These are phyloP conservation scores for Ceratocystiopsis brevicomis DNA, from an alignment of 2,329 filamentous ascomycete genomes.

Conservation along the genomic window DNA sequence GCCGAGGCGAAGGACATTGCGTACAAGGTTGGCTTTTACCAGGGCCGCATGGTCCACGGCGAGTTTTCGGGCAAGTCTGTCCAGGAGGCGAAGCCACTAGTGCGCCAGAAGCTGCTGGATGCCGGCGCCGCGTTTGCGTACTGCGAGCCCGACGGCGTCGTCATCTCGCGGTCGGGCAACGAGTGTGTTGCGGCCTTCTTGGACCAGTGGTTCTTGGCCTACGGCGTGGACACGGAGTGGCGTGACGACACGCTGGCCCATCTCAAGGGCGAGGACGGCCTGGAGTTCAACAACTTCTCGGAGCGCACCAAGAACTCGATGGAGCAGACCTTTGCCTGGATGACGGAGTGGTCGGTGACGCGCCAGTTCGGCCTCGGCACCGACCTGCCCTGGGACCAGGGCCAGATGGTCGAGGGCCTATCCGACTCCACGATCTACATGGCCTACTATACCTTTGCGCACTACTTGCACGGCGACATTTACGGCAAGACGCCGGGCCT, in stretches of 20 bases:
- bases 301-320: conserved; percentile 62
- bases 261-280: conserved; percentile 42
- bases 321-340: conserved; percentile 72
- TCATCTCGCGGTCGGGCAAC: conserved; percentile 54
- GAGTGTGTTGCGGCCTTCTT: conserved; percentile 73
- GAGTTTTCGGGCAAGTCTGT: conserved; percentile 79
- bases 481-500: conserved; percentile 48
- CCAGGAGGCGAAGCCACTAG: conserved; percentile 63
- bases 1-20: conserved; percentile 88
- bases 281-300: conserved; percentile 55
- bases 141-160: conserved; percentile 78
- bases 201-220: conserved; percentile 97
- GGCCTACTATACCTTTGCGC: conserved; percentile 53
- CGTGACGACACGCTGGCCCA: conserved; percentile 48
- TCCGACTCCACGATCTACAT: conserved; percentile 83
- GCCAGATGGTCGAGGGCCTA: conserved; percentile 81
- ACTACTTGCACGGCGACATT: conserved; percentile 60
- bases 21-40: conserved; percentile 96
- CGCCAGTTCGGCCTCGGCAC: conserved; percentile 83
- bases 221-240: conserved; percentile 59
- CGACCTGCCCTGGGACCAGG: conserved; percentile 81
- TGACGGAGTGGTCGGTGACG: conserved; percentile 89
- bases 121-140: conserved; percentile 72
- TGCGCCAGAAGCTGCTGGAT: conserved; percentile 58
- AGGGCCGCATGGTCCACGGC: conserved; percentile 73